Conservation (phyloP, 805 yeast species). For the Saturnispora dispora region DNA sequence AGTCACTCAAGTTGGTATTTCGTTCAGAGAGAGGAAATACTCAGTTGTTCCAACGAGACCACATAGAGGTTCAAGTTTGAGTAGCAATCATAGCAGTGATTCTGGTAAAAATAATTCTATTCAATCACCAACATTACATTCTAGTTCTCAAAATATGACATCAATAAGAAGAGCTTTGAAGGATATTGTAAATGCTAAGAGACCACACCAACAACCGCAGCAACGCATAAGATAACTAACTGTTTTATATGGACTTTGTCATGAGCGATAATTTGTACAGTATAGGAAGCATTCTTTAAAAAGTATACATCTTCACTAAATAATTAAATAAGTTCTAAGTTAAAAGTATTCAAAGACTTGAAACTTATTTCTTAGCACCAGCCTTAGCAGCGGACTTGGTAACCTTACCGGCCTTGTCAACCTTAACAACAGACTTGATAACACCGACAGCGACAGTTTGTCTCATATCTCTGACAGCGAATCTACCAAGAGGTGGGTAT, state of each 20-base stretch:
- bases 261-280: not conserved
- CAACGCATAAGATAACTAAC: not conserved
- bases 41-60: conserved; percentile 76
- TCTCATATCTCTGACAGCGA: conserved; percentile 99
- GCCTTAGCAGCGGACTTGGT: conserved; percentile 93
- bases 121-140: not conserved
- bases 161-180: conserved; percentile 9
- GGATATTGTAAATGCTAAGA: conserved; percentile 1
- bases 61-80: conserved; percentile 7
- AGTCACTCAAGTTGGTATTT: conserved; percentile 63
- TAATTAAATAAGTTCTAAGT: not conserved
- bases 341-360: not conserved
- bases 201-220: not conserved
- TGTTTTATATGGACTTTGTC: not conserved
- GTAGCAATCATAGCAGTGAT: not conserved
- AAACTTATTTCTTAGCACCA: conserved; percentile 50
- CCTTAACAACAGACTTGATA: conserved; percentile 88
- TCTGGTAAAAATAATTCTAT: not conserved
- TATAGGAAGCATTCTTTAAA: conserved; percentile 7
- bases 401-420: conserved; percentile 81
- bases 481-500: conserved; percentile 96
- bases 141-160: not conserved
- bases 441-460: conserved; percentile 99
- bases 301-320: conserved; percentile 8
- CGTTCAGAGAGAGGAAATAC: conserved; percentile 58